phyloP scores from a whole-genome alignment of 192 early-diverging fungal species.

The Funneliformis mosseae region DNA sequence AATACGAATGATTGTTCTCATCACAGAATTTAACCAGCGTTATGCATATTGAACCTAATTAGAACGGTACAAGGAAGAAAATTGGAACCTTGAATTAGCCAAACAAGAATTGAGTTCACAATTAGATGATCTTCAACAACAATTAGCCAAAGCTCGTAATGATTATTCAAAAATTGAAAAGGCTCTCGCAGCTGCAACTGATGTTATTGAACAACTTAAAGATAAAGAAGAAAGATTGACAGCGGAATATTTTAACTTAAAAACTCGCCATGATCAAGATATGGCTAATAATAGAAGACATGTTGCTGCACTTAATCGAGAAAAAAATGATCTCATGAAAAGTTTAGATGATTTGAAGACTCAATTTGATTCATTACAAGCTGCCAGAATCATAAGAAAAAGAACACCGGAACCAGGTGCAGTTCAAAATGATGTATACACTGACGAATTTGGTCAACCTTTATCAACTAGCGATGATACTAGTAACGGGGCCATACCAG shows the following conservation, averaged over 20 bases:
- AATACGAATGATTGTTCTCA: not conserved
- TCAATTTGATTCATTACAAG: constrained; percentile 5
- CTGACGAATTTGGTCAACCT: not conserved
- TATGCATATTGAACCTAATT: constrained; percentile 17
- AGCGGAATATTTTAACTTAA: constrained; percentile 48
- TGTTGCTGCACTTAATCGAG: constrained; percentile 57
- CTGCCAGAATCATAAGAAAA: constrained; percentile 13
- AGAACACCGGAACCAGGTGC: not conserved
- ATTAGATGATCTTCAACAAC: constrained; percentile 48
- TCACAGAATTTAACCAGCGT: constrained; percentile 7
- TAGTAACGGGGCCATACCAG: not conserved
- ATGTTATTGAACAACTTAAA: constrained; percentile 63
- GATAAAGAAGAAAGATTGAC: constrained; percentile 56
- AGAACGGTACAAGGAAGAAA: constrained; percentile 58
- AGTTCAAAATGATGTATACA: not conserved
- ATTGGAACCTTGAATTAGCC: constrained; percentile 57
- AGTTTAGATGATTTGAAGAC: constrained; percentile 59
- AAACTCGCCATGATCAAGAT: constrained; percentile 66
- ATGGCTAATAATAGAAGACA: constrained; percentile 58
- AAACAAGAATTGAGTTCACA: constrained; percentile 52
- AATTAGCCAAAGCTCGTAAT: constrained; percentile 46
- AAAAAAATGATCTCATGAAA: constrained; percentile 57
- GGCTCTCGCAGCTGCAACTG: constrained; percentile 52
- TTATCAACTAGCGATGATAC: not conserved
- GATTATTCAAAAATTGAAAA: constrained; percentile 62